phyloP scores from a whole-genome alignment of 73 alveolate genomes.

The Uronychia setigera region DNA sequence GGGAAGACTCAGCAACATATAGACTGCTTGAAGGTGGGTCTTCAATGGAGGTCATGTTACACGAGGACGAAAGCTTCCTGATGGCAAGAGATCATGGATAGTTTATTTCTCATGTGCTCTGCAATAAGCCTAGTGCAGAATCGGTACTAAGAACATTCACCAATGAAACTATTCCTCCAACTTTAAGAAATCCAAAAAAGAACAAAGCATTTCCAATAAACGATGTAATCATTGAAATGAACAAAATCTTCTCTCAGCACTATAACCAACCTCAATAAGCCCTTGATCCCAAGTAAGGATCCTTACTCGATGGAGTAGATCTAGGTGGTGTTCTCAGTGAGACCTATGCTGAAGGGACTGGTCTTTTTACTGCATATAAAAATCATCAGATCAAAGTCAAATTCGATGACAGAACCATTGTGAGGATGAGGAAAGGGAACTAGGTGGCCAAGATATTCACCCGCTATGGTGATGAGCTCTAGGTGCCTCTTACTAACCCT shows the following conservation, averaged over 20 bases:
- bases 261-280: neutral
- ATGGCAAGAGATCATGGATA: constrained; percentile 22
- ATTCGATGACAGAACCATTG: constrained; percentile 43
- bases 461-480: constrained; percentile 38
- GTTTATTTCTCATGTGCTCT: constrained; percentile 7
- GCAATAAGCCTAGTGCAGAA: neutral
- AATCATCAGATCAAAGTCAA: constrained; percentile 30
- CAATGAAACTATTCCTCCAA: constrained; percentile 32
- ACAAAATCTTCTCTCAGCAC: neutral
- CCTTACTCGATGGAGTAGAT: neutral
- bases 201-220: neutral
- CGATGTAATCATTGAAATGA: neutral
- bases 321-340: constrained; percentile 6
- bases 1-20: constrained; percentile 11
- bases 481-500: constrained; percentile 1
- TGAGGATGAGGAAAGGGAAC: constrained; percentile 17
- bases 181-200: neutral
- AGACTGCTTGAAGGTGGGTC: constrained; percentile 7
- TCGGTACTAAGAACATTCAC: constrained; percentile 30
- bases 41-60: constrained; percentile 6
- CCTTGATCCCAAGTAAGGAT: too few relatives aligned
- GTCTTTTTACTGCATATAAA: constrained; percentile 23
- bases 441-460: constrained; percentile 23
- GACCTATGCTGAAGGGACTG: constrained; percentile 22
- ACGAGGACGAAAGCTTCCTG: constrained; percentile 29